Base-by-base conservation (phyloP, 2,329 filamentous ascomycete species). In the Ascosphaera acerosa region DNA sequence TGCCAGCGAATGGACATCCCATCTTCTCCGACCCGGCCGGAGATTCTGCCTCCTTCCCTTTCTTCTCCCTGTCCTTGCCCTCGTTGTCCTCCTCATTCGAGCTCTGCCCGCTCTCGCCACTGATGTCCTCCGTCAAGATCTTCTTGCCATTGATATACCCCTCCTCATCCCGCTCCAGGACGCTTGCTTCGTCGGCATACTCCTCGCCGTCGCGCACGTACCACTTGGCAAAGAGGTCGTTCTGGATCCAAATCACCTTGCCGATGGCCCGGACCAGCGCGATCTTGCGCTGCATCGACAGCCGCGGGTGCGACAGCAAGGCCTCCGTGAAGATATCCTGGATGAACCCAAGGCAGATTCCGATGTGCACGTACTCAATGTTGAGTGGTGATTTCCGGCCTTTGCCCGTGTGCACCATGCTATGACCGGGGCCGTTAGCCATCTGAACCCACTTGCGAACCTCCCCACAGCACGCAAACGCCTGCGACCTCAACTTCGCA, bases 211-310 rank as follows among this genome's bases (percentile, higher is more conserved):
- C 70, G 19, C 63, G 59, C 20, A 76, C 65, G 42, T 80, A 76
- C 71, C 75, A 82, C 48, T 74, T 76, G n/a, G 76, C 73, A 48
- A 84, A 76, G 18, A 84, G 59, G 48, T 84, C 76, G 45, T 84
- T 84, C 51, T 84, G 77, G 40, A 84, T 81, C 76, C 76, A 84
- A 39, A 84, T 71, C 16, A 84, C 70, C 49, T 87, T 84, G 37
- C 68, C 68, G 15, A 84, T 57, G 1, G 77, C 76, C 46, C 73
- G 76, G 29, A 82, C 62, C 3, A 84, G 61, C 15, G 66, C 70
- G 12, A 74, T 70, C 53, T 82, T 82, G 50, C 64, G 64, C 34
- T 61, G 57, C 41, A 76, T 59, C 22, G 62, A 59, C 22, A 87
- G 57, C 2, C 64, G 62, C 1, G 74, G 74, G 42, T 80, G 62